phyloP scores from a whole-genome alignment of 73 alveolate genomes.

The Tetrahymena borealis region DNA sequence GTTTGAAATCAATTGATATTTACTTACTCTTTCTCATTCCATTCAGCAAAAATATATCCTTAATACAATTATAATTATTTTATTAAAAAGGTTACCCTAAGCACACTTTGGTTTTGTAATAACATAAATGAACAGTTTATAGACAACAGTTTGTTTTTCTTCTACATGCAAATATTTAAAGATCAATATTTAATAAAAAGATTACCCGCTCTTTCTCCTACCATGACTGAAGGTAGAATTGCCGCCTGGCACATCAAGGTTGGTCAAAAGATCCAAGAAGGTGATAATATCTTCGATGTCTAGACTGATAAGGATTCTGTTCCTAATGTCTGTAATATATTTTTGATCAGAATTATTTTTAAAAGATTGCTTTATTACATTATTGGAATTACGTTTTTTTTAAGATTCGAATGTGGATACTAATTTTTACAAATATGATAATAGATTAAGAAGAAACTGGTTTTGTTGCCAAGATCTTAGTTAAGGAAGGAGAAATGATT shows the following conservation, averaged over 20 bases:
- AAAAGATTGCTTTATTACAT: not conserved
- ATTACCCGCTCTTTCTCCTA: conserved; percentile 58
- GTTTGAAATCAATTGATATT: too few relatives aligned
- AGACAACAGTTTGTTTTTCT: not conserved
- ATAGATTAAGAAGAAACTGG: conserved; percentile 85
- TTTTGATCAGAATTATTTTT: not conserved
- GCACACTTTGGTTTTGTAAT: not conserved
- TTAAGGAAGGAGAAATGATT: conserved; percentile 51
- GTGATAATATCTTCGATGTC: conserved; percentile 73
- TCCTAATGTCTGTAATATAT: not conserved
- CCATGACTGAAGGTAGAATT: conserved; percentile 84
- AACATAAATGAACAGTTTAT: not conserved
- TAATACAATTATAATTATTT: not conserved
- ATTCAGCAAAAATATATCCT: not conserved
- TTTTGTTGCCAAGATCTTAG: conserved; percentile 68
- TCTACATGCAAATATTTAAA: not conserved
- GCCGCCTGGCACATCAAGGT: conserved; percentile 73
- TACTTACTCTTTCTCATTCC: not conserved
- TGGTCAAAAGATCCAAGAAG: conserved; percentile 71
- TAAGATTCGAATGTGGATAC: not conserved
- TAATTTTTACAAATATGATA: not conserved
- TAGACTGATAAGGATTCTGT: conserved; percentile 90
- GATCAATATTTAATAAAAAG: not conserved
- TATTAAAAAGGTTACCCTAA: not conserved
- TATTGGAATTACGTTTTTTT: not conserved